Evolutionary conservation across 371 early-diverging fungal genomes (phyloP), one percentile per base, ranked within the genome.

Genomic region (Syncephalis fuscata): DNA sequence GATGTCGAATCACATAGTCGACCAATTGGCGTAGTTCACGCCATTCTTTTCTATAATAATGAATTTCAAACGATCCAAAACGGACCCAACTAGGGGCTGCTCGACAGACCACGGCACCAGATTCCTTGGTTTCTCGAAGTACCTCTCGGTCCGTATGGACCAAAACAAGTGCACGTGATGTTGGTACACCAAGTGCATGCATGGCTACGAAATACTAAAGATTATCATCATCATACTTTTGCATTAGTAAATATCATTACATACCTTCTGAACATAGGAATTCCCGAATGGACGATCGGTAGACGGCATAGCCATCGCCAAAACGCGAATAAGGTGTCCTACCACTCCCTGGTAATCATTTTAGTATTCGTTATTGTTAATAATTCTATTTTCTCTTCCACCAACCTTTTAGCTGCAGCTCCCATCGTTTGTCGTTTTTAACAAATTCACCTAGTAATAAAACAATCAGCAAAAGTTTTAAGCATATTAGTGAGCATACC

Each of bases 31-130:
- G 60, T 10, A 84, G 57, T 38, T 66, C 60, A 7, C 57, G 63
- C 58, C 61, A 65, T 45, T 87, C 80, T 15, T 68, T 65, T 25
- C 85, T 70, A 42, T 77, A 69, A 52, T 72, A 71, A 49, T 80
- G 82, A 25, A 85, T 65, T 57, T 93, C 90, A 58, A 93, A 91
- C 24, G 71, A 78, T 8, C 93, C 93, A 63, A 93, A 87, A 11
- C 93, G 74, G 24, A 93, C 51, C 86, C 87, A 93, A 23, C 77
- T 74, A 0, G 82, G 83, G 0, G 88, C 76, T 38, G 84, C 56
- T 14, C 93, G 75, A 1, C 78, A 63, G 0, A 89, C 80, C n/a
- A 89, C 64, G 1, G 86, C 86, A 2, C 88, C 85, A 0, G 61
- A 55, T 53, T 88, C 88, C 0, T 63, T 63, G 44, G 73, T 68